Conservation (phyloP, 1,284 basidiomycete genomes). For the Ustilago trichophora region DNA sequence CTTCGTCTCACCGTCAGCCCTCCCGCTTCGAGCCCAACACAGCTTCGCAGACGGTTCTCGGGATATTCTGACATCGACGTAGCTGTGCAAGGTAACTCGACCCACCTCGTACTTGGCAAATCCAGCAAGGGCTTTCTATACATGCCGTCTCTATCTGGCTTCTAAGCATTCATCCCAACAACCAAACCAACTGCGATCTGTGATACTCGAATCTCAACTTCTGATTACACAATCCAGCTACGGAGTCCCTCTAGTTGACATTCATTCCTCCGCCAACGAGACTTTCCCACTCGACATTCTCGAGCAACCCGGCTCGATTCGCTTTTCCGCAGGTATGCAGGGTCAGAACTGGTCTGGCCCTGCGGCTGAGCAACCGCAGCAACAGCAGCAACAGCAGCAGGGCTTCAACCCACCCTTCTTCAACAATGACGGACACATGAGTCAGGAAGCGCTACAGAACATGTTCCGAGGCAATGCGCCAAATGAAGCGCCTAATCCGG, state of each 20-base stretch:
- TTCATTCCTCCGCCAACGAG: too few relatives aligned
- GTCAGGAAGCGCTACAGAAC: conserved; percentile 34
- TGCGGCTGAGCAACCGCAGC: conserved; percentile 16
- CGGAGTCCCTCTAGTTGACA: background rate
- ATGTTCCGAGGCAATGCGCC: conserved; percentile 23
- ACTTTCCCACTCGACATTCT: too few relatives aligned
- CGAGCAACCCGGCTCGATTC: background rate
- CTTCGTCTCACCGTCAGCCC: conserved; percentile 12
- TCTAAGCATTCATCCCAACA: background rate
- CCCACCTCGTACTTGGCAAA: background rate
- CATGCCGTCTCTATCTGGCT: conserved; percentile 1
- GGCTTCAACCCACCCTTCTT: conserved; percentile 33
- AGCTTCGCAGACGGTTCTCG: conserved; percentile 8
- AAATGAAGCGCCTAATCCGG: conserved; percentile 14
- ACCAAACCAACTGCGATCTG: too few relatives aligned
- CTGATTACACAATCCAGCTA: too few relatives aligned
- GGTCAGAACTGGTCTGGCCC: conserved; percentile 31
- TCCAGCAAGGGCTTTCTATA: background rate
- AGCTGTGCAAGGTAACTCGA: background rate
- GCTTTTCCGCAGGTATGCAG: conserved; percentile 21
- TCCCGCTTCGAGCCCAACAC: conserved; percentile 1
- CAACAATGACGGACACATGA: conserved; percentile 30
- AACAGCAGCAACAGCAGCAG: too few relatives aligned
- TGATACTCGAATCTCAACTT: too few relatives aligned
- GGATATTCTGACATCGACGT: conserved; percentile 28